These are phyloP conservation scores for Flaveria trinervia DNA, from an alignment of 129 eudicot genomes.

Conservation along the genomic window DNA sequence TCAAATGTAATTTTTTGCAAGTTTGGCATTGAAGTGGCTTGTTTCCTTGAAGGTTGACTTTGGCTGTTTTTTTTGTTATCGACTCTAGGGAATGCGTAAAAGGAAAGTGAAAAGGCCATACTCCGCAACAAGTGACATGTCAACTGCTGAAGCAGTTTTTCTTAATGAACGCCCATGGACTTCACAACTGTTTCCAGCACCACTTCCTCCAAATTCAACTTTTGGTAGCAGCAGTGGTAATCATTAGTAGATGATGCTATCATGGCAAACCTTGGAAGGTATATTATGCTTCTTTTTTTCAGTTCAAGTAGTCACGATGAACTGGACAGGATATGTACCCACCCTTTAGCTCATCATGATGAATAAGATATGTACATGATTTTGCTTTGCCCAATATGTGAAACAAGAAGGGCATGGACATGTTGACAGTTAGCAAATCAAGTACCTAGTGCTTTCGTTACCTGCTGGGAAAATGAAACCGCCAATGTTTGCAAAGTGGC, in stretches of 20 bases:
- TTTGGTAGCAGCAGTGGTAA: slow-evolving; percentile 63
- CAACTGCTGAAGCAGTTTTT: slow-evolving; percentile 48
- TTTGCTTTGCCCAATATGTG: background rate
- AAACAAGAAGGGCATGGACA: slow-evolving; percentile 8
- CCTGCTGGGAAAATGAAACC: slow-evolving; percentile 3
- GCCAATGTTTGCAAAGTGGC: background rate
- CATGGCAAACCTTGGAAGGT: slow-evolving; percentile 20
- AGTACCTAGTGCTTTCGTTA: background rate
- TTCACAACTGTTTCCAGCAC: slow-evolving; percentile 65
- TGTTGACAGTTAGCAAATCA: background rate
- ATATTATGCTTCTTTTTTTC: background rate
- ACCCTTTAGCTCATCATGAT: background rate
- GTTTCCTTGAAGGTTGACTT: slow-evolving; percentile 15
- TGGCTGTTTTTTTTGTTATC: background rate
- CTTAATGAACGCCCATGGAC: slow-evolving; percentile 49
- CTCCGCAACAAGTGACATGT: slow-evolving; percentile 54
- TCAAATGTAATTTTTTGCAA: background rate
- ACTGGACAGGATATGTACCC: background rate
- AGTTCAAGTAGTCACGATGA: background rate
- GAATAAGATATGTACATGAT: background rate
- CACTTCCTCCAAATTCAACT: slow-evolving; percentile 58
- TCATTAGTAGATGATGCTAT: slow-evolving; percentile 15
- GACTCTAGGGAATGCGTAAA: slow-evolving; percentile 51
- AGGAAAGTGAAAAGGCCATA: slow-evolving; percentile 85
- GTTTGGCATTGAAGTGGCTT: slow-evolving; percentile 13